Percentiles rank a stretch among this genome's conserved stretches.
Conservation (phyloP, 495 filamentous ascomycete species). For the Aspergillus bridgeri region DNA sequence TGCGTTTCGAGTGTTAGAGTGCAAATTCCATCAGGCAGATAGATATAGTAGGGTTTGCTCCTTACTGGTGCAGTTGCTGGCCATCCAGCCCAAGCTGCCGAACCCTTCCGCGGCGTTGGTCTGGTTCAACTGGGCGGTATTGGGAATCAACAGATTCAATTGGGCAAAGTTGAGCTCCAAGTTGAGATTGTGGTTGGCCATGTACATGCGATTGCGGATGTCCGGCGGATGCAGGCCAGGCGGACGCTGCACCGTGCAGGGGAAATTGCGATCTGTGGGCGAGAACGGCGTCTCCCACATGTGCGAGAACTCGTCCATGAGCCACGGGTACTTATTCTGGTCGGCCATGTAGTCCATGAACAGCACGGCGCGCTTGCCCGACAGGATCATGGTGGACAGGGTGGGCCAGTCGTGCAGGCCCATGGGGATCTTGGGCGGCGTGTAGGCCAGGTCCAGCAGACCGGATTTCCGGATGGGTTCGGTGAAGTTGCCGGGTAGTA, state of each 20-base stretch:
- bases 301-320: slow-evolving; percentile 64
- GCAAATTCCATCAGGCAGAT: no score
- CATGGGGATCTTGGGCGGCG: slow-evolving; percentile 66
- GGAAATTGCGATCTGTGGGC: slow-evolving; percentile 55
- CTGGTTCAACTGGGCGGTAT: slow-evolving; percentile 57
- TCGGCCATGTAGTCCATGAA: slow-evolving; percentile 86
- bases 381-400: slow-evolving; percentile 71
- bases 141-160: slow-evolving; percentile 38
- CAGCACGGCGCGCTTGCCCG: slow-evolving; percentile 57
- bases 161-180: slow-evolving; percentile 51
- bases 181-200: slow-evolving; percentile 93
- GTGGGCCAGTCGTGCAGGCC: slow-evolving; percentile 78
- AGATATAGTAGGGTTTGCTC: no score
- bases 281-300: slow-evolving; percentile 68
- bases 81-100: slow-evolving; percentile 70
- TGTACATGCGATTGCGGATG: slow-evolving; percentile 65
- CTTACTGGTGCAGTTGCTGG: slow-evolving; percentile 63
- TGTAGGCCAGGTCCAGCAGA: slow-evolving; percentile 66
- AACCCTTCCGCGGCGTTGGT: slow-evolving; percentile 65
- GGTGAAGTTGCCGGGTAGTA: slow-evolving; percentile 56
- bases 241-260: slow-evolving; percentile 57
- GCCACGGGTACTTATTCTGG: slow-evolving; percentile 65
- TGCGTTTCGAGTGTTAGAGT: slow-evolving; percentile 19
- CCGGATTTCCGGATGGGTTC: slow-evolving; percentile 63
- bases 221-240: slow-evolving; percentile 52